These are phyloP conservation scores for Leccinum truebloodii DNA, from an alignment of 768 basidiomycete genomes.

Conservation along the genomic window DNA sequence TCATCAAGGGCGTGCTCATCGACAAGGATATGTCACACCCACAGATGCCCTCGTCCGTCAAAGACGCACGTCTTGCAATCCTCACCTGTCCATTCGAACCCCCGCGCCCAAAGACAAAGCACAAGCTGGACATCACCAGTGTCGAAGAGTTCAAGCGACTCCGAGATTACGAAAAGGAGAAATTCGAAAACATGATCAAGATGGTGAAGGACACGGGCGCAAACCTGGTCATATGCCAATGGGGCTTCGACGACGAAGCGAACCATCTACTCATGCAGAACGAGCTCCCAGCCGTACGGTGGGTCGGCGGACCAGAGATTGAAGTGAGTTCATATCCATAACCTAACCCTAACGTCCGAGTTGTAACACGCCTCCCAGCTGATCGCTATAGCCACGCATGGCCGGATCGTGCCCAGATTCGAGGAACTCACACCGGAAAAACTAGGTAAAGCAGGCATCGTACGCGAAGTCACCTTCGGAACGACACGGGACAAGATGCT, in stretches of 20 bases:
- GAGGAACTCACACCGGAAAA: conserved; percentile 93
- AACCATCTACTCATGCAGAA: conserved; percentile 99
- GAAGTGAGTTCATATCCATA: conserved; percentile 55
- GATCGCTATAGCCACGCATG: conserved; percentile 97
- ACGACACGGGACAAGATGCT: too few species aligned
- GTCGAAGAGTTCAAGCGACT: conserved; percentile 98
- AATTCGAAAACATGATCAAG: conserved; percentile 97
- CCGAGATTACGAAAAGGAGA: conserved; percentile 92
- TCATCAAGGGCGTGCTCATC: conserved; percentile 96
- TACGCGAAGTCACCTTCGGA: too few species aligned
- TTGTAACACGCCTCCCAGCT: conserved; percentile 48
- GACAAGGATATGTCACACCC: conserved; percentile 99
- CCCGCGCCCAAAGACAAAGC: conserved; percentile 98
- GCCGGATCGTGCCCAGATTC: conserved; percentile 96
- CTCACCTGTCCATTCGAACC: conserved; percentile 99
- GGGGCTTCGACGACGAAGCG: conserved; percentile 99
- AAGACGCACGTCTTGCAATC: conserved; percentile 92
- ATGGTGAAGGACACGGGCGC: conserved; percentile 95
- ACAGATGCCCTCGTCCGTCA: conserved; percentile 90
- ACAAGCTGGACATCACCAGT: conserved; percentile 94
- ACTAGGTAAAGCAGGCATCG: conserved; percentile 92
- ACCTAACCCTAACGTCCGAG: neutral
- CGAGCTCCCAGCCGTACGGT: conserved; percentile 93
- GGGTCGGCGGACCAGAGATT: conserved; percentile 99
- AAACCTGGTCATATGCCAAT: conserved; percentile 98